Evolutionary conservation across 148 eudicot genomes (phyloP), one percentile per base, ranked within the genome.

Genomic region (Diospyros lotus): DNA sequence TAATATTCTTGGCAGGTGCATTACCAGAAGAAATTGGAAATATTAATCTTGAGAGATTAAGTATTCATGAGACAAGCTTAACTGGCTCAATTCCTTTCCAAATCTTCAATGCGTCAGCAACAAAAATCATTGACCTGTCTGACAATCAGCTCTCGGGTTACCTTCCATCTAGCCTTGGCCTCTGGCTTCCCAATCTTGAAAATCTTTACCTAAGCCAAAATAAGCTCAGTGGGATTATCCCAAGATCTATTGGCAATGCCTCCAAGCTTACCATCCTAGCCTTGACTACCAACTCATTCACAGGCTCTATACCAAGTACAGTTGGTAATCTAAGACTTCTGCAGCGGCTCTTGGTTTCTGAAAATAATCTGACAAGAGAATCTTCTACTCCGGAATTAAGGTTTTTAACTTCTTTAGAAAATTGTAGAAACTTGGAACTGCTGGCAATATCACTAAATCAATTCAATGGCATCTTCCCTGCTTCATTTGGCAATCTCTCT

Each of bases 391-490:
- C 18, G 9, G 62, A 73, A 51, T 58, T 67, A 63, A 74, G 39
- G 39, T 59, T 79, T 45, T 9, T 79, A 38, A 60, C 67, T 61
- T 79, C 77, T 45, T 66, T 79, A 69, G 43, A 73, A 8, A 79
- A 51, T 3, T 79, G 68, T 11, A 67, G n/a, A 5, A 15, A 41
- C 3, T 64, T 64, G 42, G 12, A 5, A 2, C 0, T 0, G 0
- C 15, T 64, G 18, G 12, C 48, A 15, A 12, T 64, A 3, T 1
- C 0, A 40, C 0, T 1, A 3, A 64, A 64, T 64, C 18, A 46
- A 0, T 41, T 64, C 9, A 41, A 41, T 64, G 17, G 68, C n/a
- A 48, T 10, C 15, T 6, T 68, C 18, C 56, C 71, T 7, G 7
- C 6, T 10, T 48, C 58, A 5, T 7, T 68, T 10, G 41, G n/a